A percentile compares a stretch with the other conserved stretches of the same genome.
Evolutionary conservation across 768 basidiomycete genomes (phyloP).

Genomic region (Suillus fuscotomentosus): DNA sequence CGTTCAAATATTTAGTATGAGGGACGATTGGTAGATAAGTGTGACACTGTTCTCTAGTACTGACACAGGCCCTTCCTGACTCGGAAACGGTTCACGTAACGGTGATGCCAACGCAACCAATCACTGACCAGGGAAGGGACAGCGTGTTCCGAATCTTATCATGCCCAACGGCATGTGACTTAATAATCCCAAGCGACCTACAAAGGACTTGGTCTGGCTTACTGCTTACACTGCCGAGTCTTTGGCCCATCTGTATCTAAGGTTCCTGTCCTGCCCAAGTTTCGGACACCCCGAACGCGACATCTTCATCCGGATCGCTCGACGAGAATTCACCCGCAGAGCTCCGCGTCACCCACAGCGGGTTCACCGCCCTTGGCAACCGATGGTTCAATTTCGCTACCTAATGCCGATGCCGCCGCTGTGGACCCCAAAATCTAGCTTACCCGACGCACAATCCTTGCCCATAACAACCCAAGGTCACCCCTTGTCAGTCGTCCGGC

Average conservation of each 20-base stretch:
- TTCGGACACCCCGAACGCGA: not conserved
- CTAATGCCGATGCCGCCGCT: constrained; percentile 49
- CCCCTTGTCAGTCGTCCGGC: constrained; percentile 66
- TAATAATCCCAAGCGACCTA: no score
- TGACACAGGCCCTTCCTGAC: no score
- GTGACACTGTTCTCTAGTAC: no score
- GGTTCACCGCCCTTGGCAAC: constrained; percentile 35
- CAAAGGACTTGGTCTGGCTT: no score
- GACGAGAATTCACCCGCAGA: constrained; percentile 23
- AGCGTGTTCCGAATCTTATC: no score
- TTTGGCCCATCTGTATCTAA: constrained; percentile 26
- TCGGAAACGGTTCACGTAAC: no score
- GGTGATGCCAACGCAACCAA: no score
- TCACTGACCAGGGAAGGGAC: no score
- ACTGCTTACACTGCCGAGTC: not conserved
- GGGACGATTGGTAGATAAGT: no score
- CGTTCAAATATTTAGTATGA: no score
- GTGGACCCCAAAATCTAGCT: constrained; percentile 63
- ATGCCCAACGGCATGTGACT: no score
- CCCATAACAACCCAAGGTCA: constrained; percentile 62
- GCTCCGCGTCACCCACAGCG: not conserved
- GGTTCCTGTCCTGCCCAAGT: constrained; percentile 14
- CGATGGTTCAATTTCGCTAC: constrained; percentile 59
- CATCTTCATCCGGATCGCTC: constrained; percentile 15
- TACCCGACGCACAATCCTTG: constrained; percentile 71